phyloP scores from a whole-genome alignment of 1,139 yeast genomes.

The Protomyces macrosporus region DNA sequence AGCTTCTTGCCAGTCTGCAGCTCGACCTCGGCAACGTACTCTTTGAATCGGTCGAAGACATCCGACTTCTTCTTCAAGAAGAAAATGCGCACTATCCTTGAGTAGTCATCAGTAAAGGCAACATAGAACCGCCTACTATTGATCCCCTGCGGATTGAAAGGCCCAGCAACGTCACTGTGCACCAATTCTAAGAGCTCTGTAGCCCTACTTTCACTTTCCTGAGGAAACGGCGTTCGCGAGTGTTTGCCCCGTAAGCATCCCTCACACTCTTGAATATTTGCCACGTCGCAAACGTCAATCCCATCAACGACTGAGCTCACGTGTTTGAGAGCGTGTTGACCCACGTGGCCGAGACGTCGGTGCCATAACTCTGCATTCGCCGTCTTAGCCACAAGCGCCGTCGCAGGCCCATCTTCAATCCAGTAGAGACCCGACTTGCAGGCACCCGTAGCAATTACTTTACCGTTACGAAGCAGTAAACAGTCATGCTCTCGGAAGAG shows the following conservation, averaged over 20 bases:
- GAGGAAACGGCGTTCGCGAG: neutral
- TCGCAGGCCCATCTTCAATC: no score
- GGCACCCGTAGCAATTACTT: no score
- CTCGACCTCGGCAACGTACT: no score
- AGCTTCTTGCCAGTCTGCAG: no score
- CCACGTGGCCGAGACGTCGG: neutral
- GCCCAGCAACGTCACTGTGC: neutral
- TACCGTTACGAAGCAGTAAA: no score
- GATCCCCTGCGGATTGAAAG: neutral
- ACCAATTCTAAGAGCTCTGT: neutral
- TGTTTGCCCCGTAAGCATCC: neutral
- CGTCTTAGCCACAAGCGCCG: no score
- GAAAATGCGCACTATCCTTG: neutral
- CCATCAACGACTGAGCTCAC: neutral
- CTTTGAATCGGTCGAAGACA: neutral
- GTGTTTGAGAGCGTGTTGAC: neutral
- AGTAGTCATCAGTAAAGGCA: neutral
- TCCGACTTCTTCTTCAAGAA: neutral
- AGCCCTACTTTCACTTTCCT: neutral
- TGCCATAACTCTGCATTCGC: neutral
- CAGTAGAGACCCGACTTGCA: no score
- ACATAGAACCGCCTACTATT: neutral
- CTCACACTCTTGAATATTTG: neutral
- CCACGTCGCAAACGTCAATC: no score
- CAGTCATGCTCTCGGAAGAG: no score